Evolutionary conservation across 1,139 yeast species (phyloP), one percentile per base, ranked within the genome.

Genomic region (Debaryomyces coudertii): DNA sequence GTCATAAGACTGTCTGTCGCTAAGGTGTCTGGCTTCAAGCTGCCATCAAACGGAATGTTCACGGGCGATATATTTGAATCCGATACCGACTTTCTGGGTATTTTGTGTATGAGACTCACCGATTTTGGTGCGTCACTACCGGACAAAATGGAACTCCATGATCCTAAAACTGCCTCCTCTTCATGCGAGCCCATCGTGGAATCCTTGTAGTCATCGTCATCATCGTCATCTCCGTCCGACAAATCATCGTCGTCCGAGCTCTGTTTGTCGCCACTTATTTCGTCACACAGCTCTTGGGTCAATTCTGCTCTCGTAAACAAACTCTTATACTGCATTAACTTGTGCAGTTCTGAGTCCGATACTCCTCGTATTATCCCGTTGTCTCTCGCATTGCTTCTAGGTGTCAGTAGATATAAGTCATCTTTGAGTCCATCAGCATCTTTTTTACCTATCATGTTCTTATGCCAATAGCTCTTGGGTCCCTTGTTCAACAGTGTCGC

Each of bases 1-100:
- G 22, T 18, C 25, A 28, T 14, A n/a, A 38, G 41, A 20, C 41
- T 38, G 4, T 38, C 41, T 1, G 34, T 22, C 5, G 35, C 41
- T n/a, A 28, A 14, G 18, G 34, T 38, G n/a, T 28, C 34, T 8
- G 41, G 34, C 41, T 28, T 38, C 34, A 38, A 38, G 34, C 34
- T 28, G 11, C 33, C 24, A 7, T 16, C 24, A 29, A 15, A 25
- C 7, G 41, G 41, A 3, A 28, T 28, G n/a, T 27, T 38, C 18
- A 40, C 43, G 1, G 43, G 31, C 12, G 38, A 35, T 9, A 40
- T 14, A 8, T 25, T 12, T 11, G 39, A 16, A 20, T 24, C 31
- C 8, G 43, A 23, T 6, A 18, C 16, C 16, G 43, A 23, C 27
- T 33, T 40, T 14, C 11, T 38, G 25, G 30, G 41, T 15, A 22